Base-by-base conservation (phyloP, 768 basidiomycete genomes). In the Panus rudis region DNA sequence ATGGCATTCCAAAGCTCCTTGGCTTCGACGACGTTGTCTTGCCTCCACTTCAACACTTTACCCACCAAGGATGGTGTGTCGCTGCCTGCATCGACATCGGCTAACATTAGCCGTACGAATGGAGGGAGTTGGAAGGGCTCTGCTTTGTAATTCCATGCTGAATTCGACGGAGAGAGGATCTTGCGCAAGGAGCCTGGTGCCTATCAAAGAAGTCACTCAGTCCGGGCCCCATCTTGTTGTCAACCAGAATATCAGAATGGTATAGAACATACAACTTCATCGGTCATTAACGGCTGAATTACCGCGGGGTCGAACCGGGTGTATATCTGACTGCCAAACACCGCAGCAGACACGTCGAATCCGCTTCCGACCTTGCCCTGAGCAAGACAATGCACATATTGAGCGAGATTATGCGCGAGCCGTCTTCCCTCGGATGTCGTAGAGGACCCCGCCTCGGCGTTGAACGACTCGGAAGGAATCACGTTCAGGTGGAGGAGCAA, bases 331-430 rank as follows among this genome's bases (percentile, higher is more conserved):
- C 91, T 92, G 19, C 96, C 96, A 61, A 86, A 98, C 3, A 90
- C 87, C 1, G 94, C 94, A 0, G 91, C 79, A 5, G 90, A 81
- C 37, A 99, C 89, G 56, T 99, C 96, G 66, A 99, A 99, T 5
- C 96, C 96, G 55, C 88, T 92, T 23, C 96, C 96, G 13, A 99
- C 84, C 65, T 99, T 99, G 30, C 96, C 96, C 66, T 99, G 96
- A 0, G 94, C 96, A 27, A 92, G 70, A 57, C 92, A 97, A 61
- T 99, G 96, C 6, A 92, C 78, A 59, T 84, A 96, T 59, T 99
- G 96, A 4, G 96, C 83, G 32, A 89, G 74, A 60, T 96, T 97
- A 63, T 99, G 96, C 0, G 89, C 83, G 14, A 96, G 63, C 47
- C 66, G 63, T 47, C 78, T 67, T 17, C 74, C 78, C 20, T 70